phyloP scores from a whole-genome alignment of 202 grass and related monocot genomes.

The Musa balbisiana region DNA sequence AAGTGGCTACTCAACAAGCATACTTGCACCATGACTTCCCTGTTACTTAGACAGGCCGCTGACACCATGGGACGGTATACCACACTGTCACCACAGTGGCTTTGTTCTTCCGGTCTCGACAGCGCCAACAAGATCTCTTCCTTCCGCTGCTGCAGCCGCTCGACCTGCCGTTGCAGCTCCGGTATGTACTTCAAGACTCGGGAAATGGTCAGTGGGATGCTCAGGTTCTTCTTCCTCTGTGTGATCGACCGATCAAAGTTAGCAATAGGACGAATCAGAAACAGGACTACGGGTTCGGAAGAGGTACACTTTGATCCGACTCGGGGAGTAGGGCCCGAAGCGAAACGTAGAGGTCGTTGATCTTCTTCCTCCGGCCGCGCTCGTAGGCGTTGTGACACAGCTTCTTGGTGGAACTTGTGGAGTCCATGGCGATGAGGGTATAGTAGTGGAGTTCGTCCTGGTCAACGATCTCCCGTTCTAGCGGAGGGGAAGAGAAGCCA shows the following conservation, averaged over 20 bases:
- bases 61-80: constrained; percentile 35
- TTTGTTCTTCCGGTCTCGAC: constrained; percentile 26
- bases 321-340: constrained; percentile 70
- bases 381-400: constrained; percentile 92
- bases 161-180: constrained; percentile 66
- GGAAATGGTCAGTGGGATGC: constrained; percentile 74
- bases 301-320: constrained; percentile 50
- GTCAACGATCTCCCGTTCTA: neutral
- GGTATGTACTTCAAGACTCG: constrained; percentile 78
- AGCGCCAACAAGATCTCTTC: constrained; percentile 37
- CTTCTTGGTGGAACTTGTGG: constrained; percentile 42
- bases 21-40: constrained; percentile 2
- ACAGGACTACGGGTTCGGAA: too few species aligned
- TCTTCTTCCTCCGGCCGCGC: constrained; percentile 84
- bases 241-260: too few species aligned
- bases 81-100: constrained; percentile 4
- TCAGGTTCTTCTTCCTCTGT: constrained; percentile 66
- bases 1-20: neutral
- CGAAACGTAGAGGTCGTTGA: constrained; percentile 73
- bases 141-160: constrained; percentile 45
- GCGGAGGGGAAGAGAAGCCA: too few species aligned
- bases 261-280: too few species aligned
- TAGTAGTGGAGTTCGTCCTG: too few species aligned
- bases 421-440: neutral
- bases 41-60: constrained; percentile 1